A percentile compares a stretch with the other conserved stretches of the same genome.
Evolutionary conservation across 495 filamentous ascomycete species (phyloP).

Genomic region (Astrocystis sublimbata): DNA sequence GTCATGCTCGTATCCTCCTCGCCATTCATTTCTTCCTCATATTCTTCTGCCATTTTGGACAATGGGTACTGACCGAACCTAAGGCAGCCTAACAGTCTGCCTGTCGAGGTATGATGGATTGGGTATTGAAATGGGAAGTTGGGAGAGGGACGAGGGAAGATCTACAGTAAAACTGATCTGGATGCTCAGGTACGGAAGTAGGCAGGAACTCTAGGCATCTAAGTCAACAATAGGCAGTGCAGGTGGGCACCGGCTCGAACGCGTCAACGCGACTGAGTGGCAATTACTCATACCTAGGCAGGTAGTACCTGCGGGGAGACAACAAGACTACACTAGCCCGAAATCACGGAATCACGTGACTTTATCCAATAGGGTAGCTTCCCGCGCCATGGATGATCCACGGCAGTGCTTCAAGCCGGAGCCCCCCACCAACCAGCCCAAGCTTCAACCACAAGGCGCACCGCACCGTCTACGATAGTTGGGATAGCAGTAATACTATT

Average conservation of each 20-base stretch:
- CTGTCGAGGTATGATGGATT: too few relatives aligned
- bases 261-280: slow-evolving; percentile 30
- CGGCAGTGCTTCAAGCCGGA: too few relatives aligned
- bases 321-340: slow-evolving; percentile 22
- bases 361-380: not conserved
- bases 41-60: slow-evolving; percentile 38
- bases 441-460: too few relatives aligned
- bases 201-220: too few relatives aligned
- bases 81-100: not conserved
- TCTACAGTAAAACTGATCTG: too few relatives aligned
- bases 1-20: slow-evolving; percentile 57
- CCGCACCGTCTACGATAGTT: too few relatives aligned
- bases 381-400: not conserved
- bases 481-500: too few relatives aligned
- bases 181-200: too few relatives aligned
- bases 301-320: slow-evolving; percentile 21
- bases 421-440: too few relatives aligned
- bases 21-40: slow-evolving; percentile 41
- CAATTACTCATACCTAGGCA: too few relatives aligned
- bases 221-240: not conserved
- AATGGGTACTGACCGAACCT: too few relatives aligned
- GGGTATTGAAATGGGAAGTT: not conserved
- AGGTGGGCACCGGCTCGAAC: slow-evolving; percentile 18
- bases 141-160: not conserved
- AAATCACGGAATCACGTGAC: slow-evolving; percentile 37